Evolutionary conservation across 2,329 filamentous ascomycete genomes (phyloP), one percentile per base, ranked within the genome.

Genomic region (Penicillium sp.): DNA sequence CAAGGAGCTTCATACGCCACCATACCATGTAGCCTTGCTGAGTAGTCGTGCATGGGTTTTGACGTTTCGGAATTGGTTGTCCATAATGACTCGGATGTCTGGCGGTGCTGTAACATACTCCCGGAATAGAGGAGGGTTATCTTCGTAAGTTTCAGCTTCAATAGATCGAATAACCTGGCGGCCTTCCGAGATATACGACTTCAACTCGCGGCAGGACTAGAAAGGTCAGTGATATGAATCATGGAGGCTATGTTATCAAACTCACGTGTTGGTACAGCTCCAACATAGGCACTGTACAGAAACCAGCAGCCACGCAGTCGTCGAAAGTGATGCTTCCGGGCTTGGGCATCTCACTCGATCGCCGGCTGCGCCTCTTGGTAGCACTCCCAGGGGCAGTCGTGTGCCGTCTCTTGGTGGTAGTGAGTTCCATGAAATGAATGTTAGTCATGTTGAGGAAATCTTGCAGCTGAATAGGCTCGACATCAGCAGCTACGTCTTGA

Each of bases 11-110:
- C 77, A 87, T 91, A 32, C 93, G 85, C 93, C 93, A 98, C 62
- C 86, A 66, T 98, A 98, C 93, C 93, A 98, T 75, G 93, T 90
- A 47, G 88, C 89, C 65, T 96, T 96, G 72, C 91, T 96, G 42
- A 90, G 75, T 11, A 96, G 77, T 22, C 93, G 81, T 13, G 91
- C 89, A 66, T 95, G 87, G 0, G 89, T 90, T 74, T 96, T 97
- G 68, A 95, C 86, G 62, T 97, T 96, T 68, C 95, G 93, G 75
- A 98, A 93, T 64, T 97, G 90, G 55, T 87, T 93, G 71, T 98
- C 91, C 84, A 98, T 94, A 42, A 94, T 77, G 3, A 81, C 71
- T 61, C 87, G 89, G 64, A 95, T 83, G 52, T 94, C 88, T 0
- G 89, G 81, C 0, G 87, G 80, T 22, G 91, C 91, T 8, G 84